Evolutionary conservation across 2,329 filamentous ascomycete species (phyloP).

Genomic region (Didymella exigua): DNA sequence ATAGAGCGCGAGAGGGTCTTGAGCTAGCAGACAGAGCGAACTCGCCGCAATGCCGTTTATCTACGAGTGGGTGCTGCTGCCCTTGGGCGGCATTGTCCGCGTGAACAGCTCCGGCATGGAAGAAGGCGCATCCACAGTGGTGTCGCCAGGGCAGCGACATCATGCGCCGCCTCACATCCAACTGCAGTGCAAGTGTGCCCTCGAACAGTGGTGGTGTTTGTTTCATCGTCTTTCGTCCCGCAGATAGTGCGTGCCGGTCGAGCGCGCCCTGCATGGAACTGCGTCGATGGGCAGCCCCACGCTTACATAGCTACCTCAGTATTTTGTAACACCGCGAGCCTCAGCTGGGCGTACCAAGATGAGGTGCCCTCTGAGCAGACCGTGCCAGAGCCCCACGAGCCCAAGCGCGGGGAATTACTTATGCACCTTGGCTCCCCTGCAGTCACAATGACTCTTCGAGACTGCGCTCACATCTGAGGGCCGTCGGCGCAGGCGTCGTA

Average conservation of each 20-base stretch:
- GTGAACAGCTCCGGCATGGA: constrained; percentile 16
- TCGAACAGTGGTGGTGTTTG: constrained; percentile 5
- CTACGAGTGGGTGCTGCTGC: not conserved
- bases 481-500: constrained; percentile 12
- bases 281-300: constrained; percentile 12
- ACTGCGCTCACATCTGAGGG: not conserved
- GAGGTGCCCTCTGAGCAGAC: not conserved
- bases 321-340: constrained; percentile 1
- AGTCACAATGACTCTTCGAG: constrained; percentile 1
- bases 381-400: constrained; percentile 9
- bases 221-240: constrained; percentile 12
- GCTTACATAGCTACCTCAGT: constrained; percentile 7
- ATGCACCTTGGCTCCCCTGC: constrained; percentile 1
- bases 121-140: constrained; percentile 1
- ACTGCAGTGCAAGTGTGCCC: constrained; percentile 1
- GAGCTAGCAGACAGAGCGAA: not conserved
- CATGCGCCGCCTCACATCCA: not conserved
- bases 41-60: not conserved
- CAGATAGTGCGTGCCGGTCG: constrained; percentile 15
- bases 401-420: not conserved
- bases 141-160: constrained; percentile 11
- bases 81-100: constrained; percentile 7
- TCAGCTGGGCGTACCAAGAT: not conserved
- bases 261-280: constrained; percentile 24
- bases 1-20: constrained; percentile 1